Evolutionary conservation across 2,329 filamentous ascomycete genomes (phyloP), one percentile per base, ranked within the genome.

Genomic region (Scedosporium minutisporum): DNA sequence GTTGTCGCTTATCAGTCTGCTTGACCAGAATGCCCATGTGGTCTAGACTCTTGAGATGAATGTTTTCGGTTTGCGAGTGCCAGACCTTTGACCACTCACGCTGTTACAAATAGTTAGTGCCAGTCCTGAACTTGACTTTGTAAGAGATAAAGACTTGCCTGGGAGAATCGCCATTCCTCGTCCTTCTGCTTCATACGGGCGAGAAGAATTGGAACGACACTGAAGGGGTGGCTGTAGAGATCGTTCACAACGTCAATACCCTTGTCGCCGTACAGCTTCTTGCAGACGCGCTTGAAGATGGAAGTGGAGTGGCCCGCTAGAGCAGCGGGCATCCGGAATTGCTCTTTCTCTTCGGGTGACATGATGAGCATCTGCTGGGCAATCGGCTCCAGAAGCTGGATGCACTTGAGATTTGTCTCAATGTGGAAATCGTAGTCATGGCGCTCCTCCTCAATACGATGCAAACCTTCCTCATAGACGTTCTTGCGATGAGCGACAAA

Each of bases 381-480:
- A 64, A 97, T 91, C 0, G 95, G 95, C 72, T 97, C 93, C 48
- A 99, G 85, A 4, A 99, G 86, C 74, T 97, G 95, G 64, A 99
- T 96, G 59, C 95, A 97, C 68, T 96, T 93, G 65, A 89, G 85
- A 70, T 95, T 96, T 7, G 91, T 90, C 76, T 99, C 95, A 61
- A 99, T 97, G 71, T 97, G 95, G 76, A 96, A 96, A 74, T 99
- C 95, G 69, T 99, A 99, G 71, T 99, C 95, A 71, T 99, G 95
- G 4, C 95, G 89, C 73, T 99, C 95, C 75, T 99, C 95, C 75
- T 99, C 95, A 65, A 99, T 97, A 21, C 95, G 84, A 72, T 99
- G 95, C 7, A 99, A 84, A 38, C 90, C 90, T 74, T 99, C 95
- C 73, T 99, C 95, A 66, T 89, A 96, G 62, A 89, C 86, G 69